These are phyloP conservation scores for Saksenaea oblongispora DNA, from an alignment of 371 early-diverging fungal genomes.

Conservation along the genomic window DNA sequence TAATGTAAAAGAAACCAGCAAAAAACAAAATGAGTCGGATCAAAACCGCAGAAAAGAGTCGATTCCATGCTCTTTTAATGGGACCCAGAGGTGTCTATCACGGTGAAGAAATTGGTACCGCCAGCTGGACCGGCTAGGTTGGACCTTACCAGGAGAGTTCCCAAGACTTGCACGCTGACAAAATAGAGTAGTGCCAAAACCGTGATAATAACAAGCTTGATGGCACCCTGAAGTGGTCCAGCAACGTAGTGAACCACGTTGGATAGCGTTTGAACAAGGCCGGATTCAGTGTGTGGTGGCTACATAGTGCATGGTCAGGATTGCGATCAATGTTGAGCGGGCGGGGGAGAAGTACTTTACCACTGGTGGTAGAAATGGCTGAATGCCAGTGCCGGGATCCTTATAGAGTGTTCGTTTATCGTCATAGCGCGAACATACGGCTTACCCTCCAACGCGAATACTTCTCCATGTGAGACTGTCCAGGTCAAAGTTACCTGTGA, in stretches of 20 bases:
- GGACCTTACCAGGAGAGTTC: constrained; percentile 32
- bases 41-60: constrained; percentile 36
- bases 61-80: constrained; percentile 41
- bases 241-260: constrained; percentile 39
- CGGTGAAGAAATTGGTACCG: not conserved
- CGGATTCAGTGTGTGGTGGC: constrained; percentile 45
- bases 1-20: constrained; percentile 69
- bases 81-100: constrained; percentile 41
- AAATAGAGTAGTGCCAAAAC: constrained; percentile 32
- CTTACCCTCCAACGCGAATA: constrained; percentile 72
- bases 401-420: constrained; percentile 16
- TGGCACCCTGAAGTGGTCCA: constrained; percentile 49
- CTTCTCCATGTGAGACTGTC: constrained; percentile 53
- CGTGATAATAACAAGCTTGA: constrained; percentile 41
- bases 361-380: constrained; percentile 85
- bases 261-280: constrained; percentile 30
- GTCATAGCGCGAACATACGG: not conserved
- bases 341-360: constrained; percentile 41
- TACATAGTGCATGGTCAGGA: constrained; percentile 9
- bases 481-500: not conserved
- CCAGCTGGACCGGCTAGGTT: not conserved
- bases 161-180: constrained; percentile 34
- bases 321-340: not conserved
- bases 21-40: constrained; percentile 58
- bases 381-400: constrained; percentile 87